These are phyloP conservation scores for Pythium diclinum DNA, from an alignment of 352 stramenopile species.

Conservation along the genomic window DNA sequence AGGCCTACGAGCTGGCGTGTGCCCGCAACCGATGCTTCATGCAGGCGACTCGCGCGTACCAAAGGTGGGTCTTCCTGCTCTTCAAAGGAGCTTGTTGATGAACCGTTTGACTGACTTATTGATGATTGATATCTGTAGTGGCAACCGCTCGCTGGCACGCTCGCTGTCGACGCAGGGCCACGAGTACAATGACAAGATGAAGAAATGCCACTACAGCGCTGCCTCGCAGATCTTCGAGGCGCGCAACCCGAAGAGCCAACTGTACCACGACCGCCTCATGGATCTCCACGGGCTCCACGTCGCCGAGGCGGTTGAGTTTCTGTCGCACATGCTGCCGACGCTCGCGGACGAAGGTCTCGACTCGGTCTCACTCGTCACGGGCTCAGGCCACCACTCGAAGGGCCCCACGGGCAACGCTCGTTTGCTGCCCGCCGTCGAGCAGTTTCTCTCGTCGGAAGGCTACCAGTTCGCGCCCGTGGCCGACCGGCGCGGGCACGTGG, in stretches of 20 bases:
- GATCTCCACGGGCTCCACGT: constrained; percentile 84
- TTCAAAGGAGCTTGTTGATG: neutral
- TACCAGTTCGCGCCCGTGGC: constrained; percentile 72
- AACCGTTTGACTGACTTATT: neutral
- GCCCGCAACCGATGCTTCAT: constrained; percentile 88
- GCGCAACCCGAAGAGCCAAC: constrained; percentile 68
- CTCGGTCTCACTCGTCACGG: constrained; percentile 76
- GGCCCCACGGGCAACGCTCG: constrained; percentile 59
- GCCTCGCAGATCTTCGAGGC: constrained; percentile 77
- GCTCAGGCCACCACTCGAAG: constrained; percentile 82
- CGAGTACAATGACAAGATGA: constrained; percentile 84
- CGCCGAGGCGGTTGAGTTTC: constrained; percentile 73
- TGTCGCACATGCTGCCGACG: constrained; percentile 67
- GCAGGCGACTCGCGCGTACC: constrained; percentile 78
- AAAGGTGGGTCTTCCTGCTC: constrained; percentile 40
- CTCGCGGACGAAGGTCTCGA: constrained; percentile 70
- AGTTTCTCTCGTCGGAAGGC: constrained; percentile 69
- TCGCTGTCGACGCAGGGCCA: constrained; percentile 73
- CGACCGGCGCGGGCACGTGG: constrained; percentile 71
- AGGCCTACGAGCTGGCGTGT: constrained; percentile 76
- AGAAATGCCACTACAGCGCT: constrained; percentile 71
- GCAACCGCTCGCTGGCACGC: constrained; percentile 71
- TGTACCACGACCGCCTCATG: constrained; percentile 78
- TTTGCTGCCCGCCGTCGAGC: constrained; percentile 72
- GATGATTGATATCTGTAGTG: constrained; percentile 34